phyloP scores from a whole-genome alignment of 1,139 yeast genomes.

The Ogataea hybrid region DNA sequence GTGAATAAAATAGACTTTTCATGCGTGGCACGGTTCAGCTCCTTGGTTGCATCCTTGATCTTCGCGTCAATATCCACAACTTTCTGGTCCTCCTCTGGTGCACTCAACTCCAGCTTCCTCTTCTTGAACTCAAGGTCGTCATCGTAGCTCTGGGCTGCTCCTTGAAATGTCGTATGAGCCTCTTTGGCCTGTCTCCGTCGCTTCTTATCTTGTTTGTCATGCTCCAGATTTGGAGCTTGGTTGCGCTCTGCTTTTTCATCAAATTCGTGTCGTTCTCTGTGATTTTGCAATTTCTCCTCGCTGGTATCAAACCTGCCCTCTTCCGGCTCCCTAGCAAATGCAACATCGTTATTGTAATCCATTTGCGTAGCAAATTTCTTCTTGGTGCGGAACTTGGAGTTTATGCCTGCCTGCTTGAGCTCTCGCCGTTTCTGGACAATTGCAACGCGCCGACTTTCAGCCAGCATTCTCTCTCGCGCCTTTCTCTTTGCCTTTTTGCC shows the following conservation, averaged over 20 bases:
- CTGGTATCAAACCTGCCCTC: slow-evolving; percentile 68
- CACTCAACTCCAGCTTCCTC: slow-evolving; percentile 54
- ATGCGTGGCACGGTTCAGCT: slow-evolving; percentile 22
- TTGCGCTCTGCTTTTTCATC: slow-evolving; percentile 43
- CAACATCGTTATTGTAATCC: slow-evolving; percentile 82
- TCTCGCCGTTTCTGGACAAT: slow-evolving; percentile 80
- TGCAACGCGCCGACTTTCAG: slow-evolving; percentile 59
- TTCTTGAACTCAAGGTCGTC: slow-evolving; percentile 42
- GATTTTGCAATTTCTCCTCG: slow-evolving; percentile 51
- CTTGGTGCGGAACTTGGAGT: slow-evolving; percentile 51
- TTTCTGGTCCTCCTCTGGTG: slow-evolving; percentile 27
- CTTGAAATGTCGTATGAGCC: slow-evolving; percentile 21
- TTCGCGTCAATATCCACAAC: slow-evolving; percentile 33
- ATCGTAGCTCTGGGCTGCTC: slow-evolving; percentile 28
- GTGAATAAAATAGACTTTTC: slow-evolving; percentile 28
- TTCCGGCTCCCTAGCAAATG: slow-evolving; percentile 73
- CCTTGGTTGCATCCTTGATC: slow-evolving; percentile 33
- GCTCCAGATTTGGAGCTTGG: slow-evolving; percentile 48
- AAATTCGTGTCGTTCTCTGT: slow-evolving; percentile 40
- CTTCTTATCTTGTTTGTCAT: slow-evolving; percentile 37
- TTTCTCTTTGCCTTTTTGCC: slow-evolving; percentile 95
- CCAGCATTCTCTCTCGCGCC: slow-evolving; percentile 75
- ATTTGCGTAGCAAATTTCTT: slow-evolving; percentile 55
- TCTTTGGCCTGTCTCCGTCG: slow-evolving; percentile 31
- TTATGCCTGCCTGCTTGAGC: slow-evolving; percentile 81